These are phyloP conservation scores for Lithohypha guttulata DNA, from an alignment of 2,329 filamentous ascomycete genomes.

Conservation along the genomic window DNA sequence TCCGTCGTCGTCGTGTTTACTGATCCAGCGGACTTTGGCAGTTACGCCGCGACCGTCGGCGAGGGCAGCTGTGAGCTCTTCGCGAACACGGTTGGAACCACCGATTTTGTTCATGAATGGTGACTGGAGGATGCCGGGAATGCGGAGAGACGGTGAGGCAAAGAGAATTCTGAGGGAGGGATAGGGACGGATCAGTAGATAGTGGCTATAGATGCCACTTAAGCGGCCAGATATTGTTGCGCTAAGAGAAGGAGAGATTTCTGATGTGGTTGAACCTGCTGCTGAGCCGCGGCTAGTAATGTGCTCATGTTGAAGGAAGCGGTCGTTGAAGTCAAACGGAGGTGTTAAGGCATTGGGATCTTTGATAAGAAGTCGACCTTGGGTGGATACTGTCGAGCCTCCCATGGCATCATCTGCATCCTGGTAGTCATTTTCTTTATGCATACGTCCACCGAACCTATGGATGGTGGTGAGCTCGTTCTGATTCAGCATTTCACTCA, in stretches of 20 bases:
- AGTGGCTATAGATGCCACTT: conserved; percentile 42
- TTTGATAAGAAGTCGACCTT: conserved; percentile 39
- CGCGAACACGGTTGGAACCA: conserved; percentile 41
- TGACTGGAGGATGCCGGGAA: conserved; percentile 56
- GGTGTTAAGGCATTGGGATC: conserved; percentile 28
- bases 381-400: conserved; percentile 22
- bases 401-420: conserved; percentile 15
- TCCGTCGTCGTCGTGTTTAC: conserved; percentile 43
- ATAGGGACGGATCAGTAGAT: conserved; percentile 43
- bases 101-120: conserved; percentile 36
- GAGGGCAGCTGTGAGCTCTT: conserved; percentile 49
- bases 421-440: conserved; percentile 42
- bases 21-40: conserved; percentile 62
- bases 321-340: conserved; percentile 12
- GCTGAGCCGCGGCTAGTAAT: neutral
- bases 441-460: conserved; percentile 53
- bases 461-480: conserved; percentile 56
- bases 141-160: conserved; percentile 55
- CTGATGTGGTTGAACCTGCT: neutral
- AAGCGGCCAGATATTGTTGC: conserved; percentile 30
- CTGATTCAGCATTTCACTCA: conserved; percentile 60
- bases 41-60: conserved; percentile 60
- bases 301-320: too few species aligned
- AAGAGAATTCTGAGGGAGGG: conserved; percentile 58
- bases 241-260: neutral